Evolutionary conservation across 129 eudicot genomes (phyloP), one percentile per base, ranked within the genome.

Genomic region (Centella asiatica): DNA sequence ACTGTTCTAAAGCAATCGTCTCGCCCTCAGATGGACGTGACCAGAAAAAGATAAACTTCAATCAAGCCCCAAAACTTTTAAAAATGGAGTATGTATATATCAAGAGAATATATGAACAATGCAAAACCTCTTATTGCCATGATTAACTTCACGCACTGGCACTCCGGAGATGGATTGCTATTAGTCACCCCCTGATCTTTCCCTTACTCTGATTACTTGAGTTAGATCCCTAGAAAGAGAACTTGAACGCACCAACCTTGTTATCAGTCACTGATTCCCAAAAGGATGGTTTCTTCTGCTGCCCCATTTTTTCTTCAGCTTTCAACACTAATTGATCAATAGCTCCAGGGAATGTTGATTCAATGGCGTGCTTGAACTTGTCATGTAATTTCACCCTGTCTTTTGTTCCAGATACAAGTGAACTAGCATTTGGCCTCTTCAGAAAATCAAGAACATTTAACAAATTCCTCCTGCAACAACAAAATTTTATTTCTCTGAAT

Each of bases 361-460:
- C 88, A 61, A 90, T 90, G 34, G 98, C 94, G 6, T 71, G 81
- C 76, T 78, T 84, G 65, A 90, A 87, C 77, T 87, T 90, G 46
- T 87, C 88, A 58, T 90, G 76, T 74, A 90, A 62, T 70, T 81
- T 87, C 65, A 90, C 95, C 17, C 95, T 81, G 53, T 90, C 98
- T 58, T 74, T 80, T 62, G 98, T 90, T 74, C 95, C 98, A 9
- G 98, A 90, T 25, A 87, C 98, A 17, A 87, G 95, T 1, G 77
- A 72, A 68, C 78, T 64, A 3, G 98, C 98, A 71, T 90, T 87
- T 23, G 98, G 98, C 81, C 58, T 77, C 71, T 87, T 87, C 12
- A 90, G 69, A 73, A 90, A 90, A 68, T 87, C 95, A 64, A 90
- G 57, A 62, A 90, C 98, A 50, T 81, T 84, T 71, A 90, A 62